Percentiles rank a stretch among this genome's conserved stretches.
phyloP scores from a whole-genome alignment of 208 protist species.

The Balamuthia mandrillaris region DNA sequence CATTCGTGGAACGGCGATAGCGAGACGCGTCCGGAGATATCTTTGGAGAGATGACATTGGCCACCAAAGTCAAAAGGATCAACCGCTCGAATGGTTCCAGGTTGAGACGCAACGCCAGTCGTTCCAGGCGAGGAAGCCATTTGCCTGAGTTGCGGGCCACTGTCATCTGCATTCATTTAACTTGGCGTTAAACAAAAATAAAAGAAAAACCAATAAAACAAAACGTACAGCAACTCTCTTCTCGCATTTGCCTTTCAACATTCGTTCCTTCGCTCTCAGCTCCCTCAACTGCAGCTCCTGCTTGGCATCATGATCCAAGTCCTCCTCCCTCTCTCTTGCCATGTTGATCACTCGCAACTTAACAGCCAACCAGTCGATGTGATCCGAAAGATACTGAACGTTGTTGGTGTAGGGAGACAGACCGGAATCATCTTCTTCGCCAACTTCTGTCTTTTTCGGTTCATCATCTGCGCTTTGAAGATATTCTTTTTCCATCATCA shows the following conservation, averaged over 20 bases:
- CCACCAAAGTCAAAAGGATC: conserved; percentile 21
- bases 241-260: not conserved
- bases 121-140: conserved; percentile 34
- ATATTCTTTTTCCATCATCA: not conserved
- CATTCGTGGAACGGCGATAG: not conserved
- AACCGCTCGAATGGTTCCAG: conserved; percentile 34
- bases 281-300: not conserved
- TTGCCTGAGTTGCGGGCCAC: not conserved
- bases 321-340: not conserved
- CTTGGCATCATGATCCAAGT: not conserved
- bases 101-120: not conserved
- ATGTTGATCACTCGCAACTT: not conserved
- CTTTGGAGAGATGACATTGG: not conserved
- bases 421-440: not conserved
- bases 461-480: not conserved
- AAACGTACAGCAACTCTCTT: too few species aligned
- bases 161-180: not conserved
- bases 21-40: not conserved
- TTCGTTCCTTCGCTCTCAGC: not conserved
- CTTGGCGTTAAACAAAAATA: not conserved
- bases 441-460: too few species aligned
- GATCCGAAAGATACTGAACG: not conserved
- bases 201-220: too few species aligned
- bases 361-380: not conserved
- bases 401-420: not conserved